Evolutionary conservation across 1,284 basidiomycete genomes (phyloP).

Genomic region (Cystobasidium sp.): DNA sequence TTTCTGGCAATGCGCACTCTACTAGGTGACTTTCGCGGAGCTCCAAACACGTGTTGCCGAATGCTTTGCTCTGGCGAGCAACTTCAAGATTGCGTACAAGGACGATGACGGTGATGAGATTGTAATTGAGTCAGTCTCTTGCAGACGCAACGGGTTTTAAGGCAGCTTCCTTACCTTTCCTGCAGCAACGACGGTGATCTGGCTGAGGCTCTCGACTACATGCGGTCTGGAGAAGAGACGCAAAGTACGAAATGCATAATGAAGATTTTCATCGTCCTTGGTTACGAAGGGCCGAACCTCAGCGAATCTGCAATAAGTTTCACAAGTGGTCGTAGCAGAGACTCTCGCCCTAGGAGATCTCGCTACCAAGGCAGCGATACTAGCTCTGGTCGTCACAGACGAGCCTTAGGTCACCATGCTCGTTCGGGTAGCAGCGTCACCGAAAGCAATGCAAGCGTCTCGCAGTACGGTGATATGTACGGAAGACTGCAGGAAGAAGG

Average conservation of each 20-base stretch:
- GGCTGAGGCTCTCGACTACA: neutral
- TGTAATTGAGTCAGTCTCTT: neutral
- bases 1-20: neutral
- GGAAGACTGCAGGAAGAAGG: too few relatives aligned
- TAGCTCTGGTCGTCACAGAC: neutral
- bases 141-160: too few relatives aligned
- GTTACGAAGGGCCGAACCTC: constrained; percentile 8
- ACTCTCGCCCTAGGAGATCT: neutral
- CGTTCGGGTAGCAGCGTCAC: too few relatives aligned
- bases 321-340: neutral
- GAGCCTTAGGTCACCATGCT: neutral
- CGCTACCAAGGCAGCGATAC: neutral
- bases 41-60: constrained; percentile 14
- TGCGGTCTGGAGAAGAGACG: constrained; percentile 1
- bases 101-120: constrained; percentile 21
- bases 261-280: constrained; percentile 10
- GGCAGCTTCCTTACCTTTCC: neutral
- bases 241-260: constrained; percentile 1
- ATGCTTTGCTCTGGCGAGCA: constrained; percentile 12
- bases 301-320: constrained; percentile 3
- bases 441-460: neutral
- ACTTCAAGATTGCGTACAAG: constrained; percentile 18
- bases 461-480: too few relatives aligned
- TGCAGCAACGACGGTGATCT: constrained; percentile 14
- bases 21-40: constrained; percentile 1